Percentiles rank a stretch among this genome's conserved stretches.
These are phyloP conservation scores for Blumeria graminis DNA, from an alignment of 2,329 filamentous ascomycete species.

Conservation along the genomic window DNA sequence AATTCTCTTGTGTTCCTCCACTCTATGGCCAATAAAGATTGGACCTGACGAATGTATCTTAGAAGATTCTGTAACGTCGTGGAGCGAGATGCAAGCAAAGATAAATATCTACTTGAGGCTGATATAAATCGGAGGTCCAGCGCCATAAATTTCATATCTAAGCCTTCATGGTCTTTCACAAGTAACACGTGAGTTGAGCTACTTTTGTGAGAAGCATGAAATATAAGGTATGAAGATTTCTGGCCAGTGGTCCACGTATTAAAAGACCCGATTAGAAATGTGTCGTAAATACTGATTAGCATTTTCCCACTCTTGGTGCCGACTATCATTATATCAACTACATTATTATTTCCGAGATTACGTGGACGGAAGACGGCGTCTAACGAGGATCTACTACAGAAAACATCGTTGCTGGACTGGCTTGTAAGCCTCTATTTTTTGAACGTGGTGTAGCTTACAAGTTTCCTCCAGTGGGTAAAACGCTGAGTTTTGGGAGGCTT, in stretches of 20 bases:
- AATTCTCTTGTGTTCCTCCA: constrained; percentile 67
- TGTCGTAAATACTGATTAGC: constrained; percentile 66
- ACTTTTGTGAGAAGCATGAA: constrained; percentile 47
- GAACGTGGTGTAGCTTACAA: constrained; percentile 24
- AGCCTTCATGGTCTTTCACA: constrained; percentile 22
- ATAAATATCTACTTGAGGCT: constrained; percentile 54
- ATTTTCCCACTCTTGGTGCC: constrained; percentile 47
- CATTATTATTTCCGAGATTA: constrained; percentile 38
- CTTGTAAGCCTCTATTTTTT: not conserved
- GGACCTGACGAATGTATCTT: constrained; percentile 60
- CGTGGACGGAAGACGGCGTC: constrained; percentile 16
- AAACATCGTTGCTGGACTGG: constrained; percentile 14
- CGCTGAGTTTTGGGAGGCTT: constrained; percentile 52
- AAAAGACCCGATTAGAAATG: constrained; percentile 53
- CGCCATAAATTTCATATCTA: constrained; percentile 36
- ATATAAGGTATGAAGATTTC: constrained; percentile 16
- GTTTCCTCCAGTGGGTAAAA: constrained; percentile 38
- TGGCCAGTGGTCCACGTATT: constrained; percentile 17
- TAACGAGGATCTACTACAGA: constrained; percentile 14
- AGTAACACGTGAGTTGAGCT: constrained; percentile 57
- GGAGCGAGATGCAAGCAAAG: constrained; percentile 64
- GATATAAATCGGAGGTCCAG: constrained; percentile 68
- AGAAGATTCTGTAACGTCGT: constrained; percentile 72
- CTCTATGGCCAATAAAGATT: constrained; percentile 55
- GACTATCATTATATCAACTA: constrained; percentile 57